phyloP scores from a whole-genome alignment of 116 monocot genomes.

The Thalassia testudinum region DNA sequence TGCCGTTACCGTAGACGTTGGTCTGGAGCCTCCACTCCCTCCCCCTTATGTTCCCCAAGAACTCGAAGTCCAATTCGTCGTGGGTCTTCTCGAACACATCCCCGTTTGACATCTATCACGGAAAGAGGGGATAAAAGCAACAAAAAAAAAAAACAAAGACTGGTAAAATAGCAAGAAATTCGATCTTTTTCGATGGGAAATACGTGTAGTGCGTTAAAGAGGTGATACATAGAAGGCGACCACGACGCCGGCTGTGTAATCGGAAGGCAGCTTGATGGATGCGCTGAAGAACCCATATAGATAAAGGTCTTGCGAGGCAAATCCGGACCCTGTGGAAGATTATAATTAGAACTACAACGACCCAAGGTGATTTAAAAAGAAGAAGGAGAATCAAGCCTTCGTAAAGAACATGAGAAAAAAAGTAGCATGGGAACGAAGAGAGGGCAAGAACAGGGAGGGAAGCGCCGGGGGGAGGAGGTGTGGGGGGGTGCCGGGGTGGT shows the following conservation, averaged over 20 bases:
- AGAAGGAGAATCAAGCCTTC: background rate
- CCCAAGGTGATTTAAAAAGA: too few species aligned
- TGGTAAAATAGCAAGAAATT: background rate
- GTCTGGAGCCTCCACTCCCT: slow-evolving; percentile 24
- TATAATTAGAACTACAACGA: too few species aligned
- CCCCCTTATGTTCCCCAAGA: slow-evolving; percentile 22
- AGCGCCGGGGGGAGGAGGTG: background rate
- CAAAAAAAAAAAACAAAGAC: background rate
- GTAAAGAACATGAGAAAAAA: background rate
- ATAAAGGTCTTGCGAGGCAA: slow-evolving; percentile 71
- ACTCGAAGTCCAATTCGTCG: slow-evolving; percentile 30
- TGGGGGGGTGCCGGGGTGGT: background rate
- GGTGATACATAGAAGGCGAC: slow-evolving; percentile 96
- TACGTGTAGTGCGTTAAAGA: background rate
- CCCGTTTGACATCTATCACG: slow-evolving; percentile 18
- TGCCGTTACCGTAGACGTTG: slow-evolving; percentile 23
- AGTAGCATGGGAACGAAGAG: background rate
- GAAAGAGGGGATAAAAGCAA: background rate
- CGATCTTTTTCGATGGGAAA: too few species aligned
- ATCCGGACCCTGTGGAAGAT: slow-evolving; percentile 64
- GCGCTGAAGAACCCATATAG: slow-evolving; percentile 83
- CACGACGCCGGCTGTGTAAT: slow-evolving; percentile 86
- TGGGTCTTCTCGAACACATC: slow-evolving; percentile 22
- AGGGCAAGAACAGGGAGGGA: background rate
- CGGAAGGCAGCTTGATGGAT: slow-evolving; percentile 77